Percentiles rank a stretch among this genome's conserved stretches.
These are phyloP conservation scores for Auriscalpium vulgare DNA, from an alignment of 768 basidiomycete species.

Conservation along the genomic window DNA sequence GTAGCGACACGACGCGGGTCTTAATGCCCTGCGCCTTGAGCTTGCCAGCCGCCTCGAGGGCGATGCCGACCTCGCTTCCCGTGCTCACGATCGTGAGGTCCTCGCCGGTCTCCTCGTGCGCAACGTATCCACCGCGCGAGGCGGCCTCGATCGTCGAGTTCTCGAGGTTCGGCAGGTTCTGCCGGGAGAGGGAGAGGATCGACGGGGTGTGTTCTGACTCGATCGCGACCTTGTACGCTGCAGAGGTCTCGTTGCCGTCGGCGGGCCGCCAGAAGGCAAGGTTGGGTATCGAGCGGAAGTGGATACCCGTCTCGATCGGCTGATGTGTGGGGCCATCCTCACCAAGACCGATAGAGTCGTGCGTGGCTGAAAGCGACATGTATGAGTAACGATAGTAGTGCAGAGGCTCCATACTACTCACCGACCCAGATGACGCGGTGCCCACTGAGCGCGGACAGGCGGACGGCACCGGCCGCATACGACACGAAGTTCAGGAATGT, in stretches of 20 bases:
- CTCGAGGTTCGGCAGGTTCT: slow-evolving; percentile 91
- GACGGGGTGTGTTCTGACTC: slow-evolving; percentile 73
- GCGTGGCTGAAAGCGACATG: slow-evolving; percentile 52
- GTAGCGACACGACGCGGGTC: slow-evolving; percentile 78
- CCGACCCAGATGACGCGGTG: slow-evolving; percentile 93
- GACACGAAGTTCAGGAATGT: slow-evolving; percentile 97
- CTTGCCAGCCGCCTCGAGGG: slow-evolving; percentile 76
- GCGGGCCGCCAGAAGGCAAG: slow-evolving; percentile 89
- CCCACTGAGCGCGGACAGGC: slow-evolving; percentile 81
- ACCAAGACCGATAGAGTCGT: slow-evolving; percentile 89
- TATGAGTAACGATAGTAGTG: background rate
- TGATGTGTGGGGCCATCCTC: slow-evolving; percentile 97
- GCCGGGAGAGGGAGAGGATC: slow-evolving; percentile 73
- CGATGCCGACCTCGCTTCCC: slow-evolving; percentile 86
- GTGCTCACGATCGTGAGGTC: slow-evolving; percentile 85
- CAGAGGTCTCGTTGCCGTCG: slow-evolving; percentile 96
- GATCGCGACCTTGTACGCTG: slow-evolving; percentile 78
- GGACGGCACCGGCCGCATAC: slow-evolving; percentile 88
- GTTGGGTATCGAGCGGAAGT: slow-evolving; percentile 87
- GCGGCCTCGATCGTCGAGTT: slow-evolving; percentile 82
- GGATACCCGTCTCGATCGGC: slow-evolving; percentile 82
- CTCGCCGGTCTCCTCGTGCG: slow-evolving; percentile 73
- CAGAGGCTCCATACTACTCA: slow-evolving; percentile 28
- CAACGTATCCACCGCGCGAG: slow-evolving; percentile 78
- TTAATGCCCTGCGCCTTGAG: slow-evolving; percentile 73